Evolutionary conservation across 768 basidiomycete species (phyloP), one percentile per base, ranked within the genome.

Genomic region (Agrocybe chaxingu): DNA sequence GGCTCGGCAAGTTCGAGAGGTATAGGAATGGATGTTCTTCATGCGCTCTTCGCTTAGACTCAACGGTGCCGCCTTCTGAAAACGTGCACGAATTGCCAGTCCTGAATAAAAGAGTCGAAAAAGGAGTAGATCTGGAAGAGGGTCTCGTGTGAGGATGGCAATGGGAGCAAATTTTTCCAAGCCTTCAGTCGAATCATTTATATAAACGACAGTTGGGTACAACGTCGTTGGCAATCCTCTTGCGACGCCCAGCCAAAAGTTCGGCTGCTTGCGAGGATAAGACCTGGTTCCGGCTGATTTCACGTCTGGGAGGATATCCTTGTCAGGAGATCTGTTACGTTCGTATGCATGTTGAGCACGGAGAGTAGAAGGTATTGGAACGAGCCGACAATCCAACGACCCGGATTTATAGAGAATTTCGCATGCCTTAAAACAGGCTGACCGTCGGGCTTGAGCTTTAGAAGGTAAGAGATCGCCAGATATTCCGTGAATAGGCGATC

Each of bases 31-130:
- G 16, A 92, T 66, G 8, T 72, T 60, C 8, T 74, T 60, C 33
- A 84, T 57, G 41, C 74, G 78, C 7, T 67, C 69, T 18, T 75
- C 58, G 33, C 78, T 70, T 7, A 87, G 47, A 11, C 66, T 55
- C 46, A 92, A 62, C 9, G 82, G 76, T 1, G 73, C 71, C 11
- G 73, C 80, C 47, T 70, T 76, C 39, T 65, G 62, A 35, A 82
- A 71, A 35, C 65, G 66, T 31, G 86, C 67, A 1, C 57, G 62
- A 29, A 75, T 62, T 0, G 77, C 65, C 5, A 69, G 54, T 0
- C 81, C 80, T 2, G 77, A 72, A 45, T 77, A 76, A 65, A 85
- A 92, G 5, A 92, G 63, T 42, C 74, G 72, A 66, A 92, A 82
- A 32, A 65, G 57, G 2, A 71, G 62, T 16, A 92, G 59, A 18